These are phyloP conservation scores for Eucalyptus marginata DNA, from an alignment of 345 rosid genomes.

Conservation along the genomic window DNA sequence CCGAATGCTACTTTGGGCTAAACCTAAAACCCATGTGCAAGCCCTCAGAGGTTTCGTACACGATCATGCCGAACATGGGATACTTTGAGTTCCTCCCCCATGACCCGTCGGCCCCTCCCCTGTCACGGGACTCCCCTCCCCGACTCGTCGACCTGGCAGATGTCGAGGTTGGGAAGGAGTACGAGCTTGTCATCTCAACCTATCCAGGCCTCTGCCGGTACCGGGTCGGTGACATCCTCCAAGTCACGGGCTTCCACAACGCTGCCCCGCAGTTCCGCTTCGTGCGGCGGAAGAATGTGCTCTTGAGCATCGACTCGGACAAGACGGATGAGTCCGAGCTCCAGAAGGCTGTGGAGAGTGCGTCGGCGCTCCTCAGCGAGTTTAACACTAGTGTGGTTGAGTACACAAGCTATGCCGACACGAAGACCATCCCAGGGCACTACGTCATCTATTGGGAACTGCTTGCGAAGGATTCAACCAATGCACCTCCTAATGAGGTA, in stretches of 20 bases:
- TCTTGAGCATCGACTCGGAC: constrained; percentile 74
- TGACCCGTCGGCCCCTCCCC: neutral
- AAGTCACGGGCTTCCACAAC: constrained; percentile 77
- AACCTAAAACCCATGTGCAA: constrained; percentile 18
- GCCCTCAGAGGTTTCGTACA: constrained; percentile 22
- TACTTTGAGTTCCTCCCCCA: constrained; percentile 10
- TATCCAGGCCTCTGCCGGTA: constrained; percentile 71
- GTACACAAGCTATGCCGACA: constrained; percentile 78
- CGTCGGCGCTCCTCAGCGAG: constrained; percentile 21
- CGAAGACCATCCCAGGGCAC: constrained; percentile 71
- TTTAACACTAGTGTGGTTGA: constrained; percentile 59
- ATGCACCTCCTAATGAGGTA: constrained; percentile 27
- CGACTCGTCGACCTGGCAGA: constrained; percentile 52
- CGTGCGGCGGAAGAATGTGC: constrained; percentile 63
- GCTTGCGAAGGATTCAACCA: constrained; percentile 21
- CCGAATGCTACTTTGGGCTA: constrained; percentile 28
- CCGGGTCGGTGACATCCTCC: constrained; percentile 81
- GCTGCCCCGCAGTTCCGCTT: constrained; percentile 77
- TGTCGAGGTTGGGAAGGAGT: constrained; percentile 68
- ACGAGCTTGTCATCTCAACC: constrained; percentile 74
- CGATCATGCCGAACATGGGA: constrained; percentile 26
- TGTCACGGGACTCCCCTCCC: constrained; percentile 1
- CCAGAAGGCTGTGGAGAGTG: constrained; percentile 58
- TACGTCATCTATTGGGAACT: constrained; percentile 83
- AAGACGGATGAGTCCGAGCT: constrained; percentile 85